phyloP scores from a whole-genome alignment of 805 yeast genomes.

The Kodamaea lidongshanica region DNA sequence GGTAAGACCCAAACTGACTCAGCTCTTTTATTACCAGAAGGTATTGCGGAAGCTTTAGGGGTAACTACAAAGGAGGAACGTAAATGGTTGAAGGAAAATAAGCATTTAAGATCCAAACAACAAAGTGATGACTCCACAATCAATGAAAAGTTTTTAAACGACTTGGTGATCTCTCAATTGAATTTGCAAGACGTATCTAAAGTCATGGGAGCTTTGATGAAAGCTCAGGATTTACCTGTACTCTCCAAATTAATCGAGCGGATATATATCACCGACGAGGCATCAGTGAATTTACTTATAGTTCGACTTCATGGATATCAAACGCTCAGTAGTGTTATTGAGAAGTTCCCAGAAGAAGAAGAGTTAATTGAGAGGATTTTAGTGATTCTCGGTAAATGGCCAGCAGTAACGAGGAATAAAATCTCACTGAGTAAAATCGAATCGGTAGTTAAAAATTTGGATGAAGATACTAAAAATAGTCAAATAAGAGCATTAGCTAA shows the following conservation, averaged over 20 bases:
- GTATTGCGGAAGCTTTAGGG: constrained; percentile 80
- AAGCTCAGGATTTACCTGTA: constrained; percentile 62
- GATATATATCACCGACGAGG: constrained; percentile 48
- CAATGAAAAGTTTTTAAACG: constrained; percentile 58
- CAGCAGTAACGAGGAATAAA: constrained; percentile 65
- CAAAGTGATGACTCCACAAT: constrained; percentile 53
- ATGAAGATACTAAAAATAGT: constrained; percentile 15
- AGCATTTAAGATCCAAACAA: constrained; percentile 43
- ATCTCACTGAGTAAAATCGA: constrained; percentile 72
- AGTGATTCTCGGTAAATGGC: constrained; percentile 48
- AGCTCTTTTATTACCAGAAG: constrained; percentile 75
- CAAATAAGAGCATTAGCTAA: constrained; percentile 33
- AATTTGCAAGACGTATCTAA: constrained; percentile 58
- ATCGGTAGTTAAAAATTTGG: constrained; percentile 45
- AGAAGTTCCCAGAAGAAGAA: constrained; percentile 27
- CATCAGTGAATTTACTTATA: constrained; percentile 48
- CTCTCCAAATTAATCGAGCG: constrained; percentile 64
- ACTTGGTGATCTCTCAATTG: constrained; percentile 49
- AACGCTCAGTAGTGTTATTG: constrained; percentile 59
- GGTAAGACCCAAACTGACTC: constrained; percentile 97
- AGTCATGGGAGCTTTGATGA: constrained; percentile 76
- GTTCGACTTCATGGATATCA: constrained; percentile 83
- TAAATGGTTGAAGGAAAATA: constrained; percentile 58
- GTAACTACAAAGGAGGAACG: constrained; percentile 63
- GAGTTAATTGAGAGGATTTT: constrained; percentile 46